Percentiles rank a stretch among this genome's conserved stretches.
Evolutionary conservation across 23 red algal species (phyloP).

Genomic region (Gracilaria caudata): DNA sequence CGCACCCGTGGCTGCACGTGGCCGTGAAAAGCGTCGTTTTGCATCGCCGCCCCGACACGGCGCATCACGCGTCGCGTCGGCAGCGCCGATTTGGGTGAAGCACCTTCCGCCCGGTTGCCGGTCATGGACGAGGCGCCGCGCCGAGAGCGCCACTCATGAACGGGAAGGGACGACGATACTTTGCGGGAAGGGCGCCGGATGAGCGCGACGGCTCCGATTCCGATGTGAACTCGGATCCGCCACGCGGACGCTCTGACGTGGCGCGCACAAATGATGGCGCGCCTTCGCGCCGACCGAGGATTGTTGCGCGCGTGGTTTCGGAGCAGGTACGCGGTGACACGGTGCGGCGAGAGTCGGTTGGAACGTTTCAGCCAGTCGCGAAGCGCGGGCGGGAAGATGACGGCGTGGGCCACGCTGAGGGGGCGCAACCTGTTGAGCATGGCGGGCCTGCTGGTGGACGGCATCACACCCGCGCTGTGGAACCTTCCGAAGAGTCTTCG

Average conservation of each 20-base stretch:
- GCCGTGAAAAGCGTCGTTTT: too few species aligned
- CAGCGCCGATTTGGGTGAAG: too few species aligned
- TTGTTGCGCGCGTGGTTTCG: slow-evolving; percentile 63
- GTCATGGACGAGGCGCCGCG: too few species aligned
- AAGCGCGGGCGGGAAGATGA: background rate
- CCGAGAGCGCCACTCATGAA: background rate
- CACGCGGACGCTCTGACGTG: too few species aligned
- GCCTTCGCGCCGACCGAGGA: background rate
- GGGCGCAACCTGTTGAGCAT: background rate
- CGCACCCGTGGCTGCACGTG: background rate
- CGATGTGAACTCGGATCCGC: slow-evolving; percentile 16
- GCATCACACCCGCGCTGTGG: background rate
- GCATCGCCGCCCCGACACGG: too few species aligned
- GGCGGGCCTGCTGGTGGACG: background rate
- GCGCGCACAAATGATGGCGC: background rate
- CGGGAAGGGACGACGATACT: slow-evolving; percentile 1
- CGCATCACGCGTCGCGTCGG: too few species aligned
- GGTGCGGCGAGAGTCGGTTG: background rate
- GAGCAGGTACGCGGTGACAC: background rate
- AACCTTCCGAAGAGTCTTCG: background rate
- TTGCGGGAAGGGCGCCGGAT: slow-evolving; percentile 15
- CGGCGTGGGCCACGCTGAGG: background rate
- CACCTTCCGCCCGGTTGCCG: too few species aligned
- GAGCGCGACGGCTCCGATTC: background rate
- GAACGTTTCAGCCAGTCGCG: background rate